Conservation (phyloP, 306 rosid genomes). For the Quercus wislizeni region DNA sequence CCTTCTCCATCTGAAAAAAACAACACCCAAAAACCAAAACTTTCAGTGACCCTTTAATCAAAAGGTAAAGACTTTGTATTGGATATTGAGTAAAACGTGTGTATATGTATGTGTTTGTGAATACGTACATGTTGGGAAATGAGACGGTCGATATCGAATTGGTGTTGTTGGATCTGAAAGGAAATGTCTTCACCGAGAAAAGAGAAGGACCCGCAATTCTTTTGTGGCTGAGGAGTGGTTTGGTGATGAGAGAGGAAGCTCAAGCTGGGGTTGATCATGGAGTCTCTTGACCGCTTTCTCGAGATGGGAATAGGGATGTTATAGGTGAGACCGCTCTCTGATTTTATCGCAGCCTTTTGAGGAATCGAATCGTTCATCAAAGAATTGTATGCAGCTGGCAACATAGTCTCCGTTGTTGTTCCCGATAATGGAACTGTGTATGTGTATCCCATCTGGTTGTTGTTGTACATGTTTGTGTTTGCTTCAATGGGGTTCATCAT, state of each 20-base stretch:
- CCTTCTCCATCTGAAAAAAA: slow-evolving; percentile 66
- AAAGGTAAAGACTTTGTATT: neutral
- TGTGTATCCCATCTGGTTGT: slow-evolving; percentile 39
- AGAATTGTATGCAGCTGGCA: slow-evolving; percentile 44
- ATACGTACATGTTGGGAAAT: slow-evolving; percentile 63
- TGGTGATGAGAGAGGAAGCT: slow-evolving; percentile 27
- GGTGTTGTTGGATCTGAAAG: slow-evolving; percentile 70
- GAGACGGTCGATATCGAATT: slow-evolving; percentile 52
- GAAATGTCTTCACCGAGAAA: slow-evolving; percentile 84
- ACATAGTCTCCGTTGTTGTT: slow-evolving; percentile 34
- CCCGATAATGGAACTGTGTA: slow-evolving; percentile 45
- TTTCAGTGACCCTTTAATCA: neutral
- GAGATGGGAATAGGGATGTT: slow-evolving; percentile 27
- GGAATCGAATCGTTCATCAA: slow-evolving; percentile 36
- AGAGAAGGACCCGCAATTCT: slow-evolving; percentile 48
- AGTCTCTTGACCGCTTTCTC: slow-evolving; percentile 71
- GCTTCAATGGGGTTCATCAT: slow-evolving; percentile 52
- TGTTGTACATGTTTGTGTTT: slow-evolving; percentile 34
- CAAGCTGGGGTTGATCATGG: slow-evolving; percentile 19
- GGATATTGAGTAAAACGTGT: neutral
- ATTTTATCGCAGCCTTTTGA: slow-evolving; percentile 46
- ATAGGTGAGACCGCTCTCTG: slow-evolving; percentile 69
- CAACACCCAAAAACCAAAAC: neutral
- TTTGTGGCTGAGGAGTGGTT: slow-evolving; percentile 7
- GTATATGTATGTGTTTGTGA: no score